Base-by-base conservation (phyloP, 2,329 filamentous ascomycete genomes). In the Fusarium clavum region DNA sequence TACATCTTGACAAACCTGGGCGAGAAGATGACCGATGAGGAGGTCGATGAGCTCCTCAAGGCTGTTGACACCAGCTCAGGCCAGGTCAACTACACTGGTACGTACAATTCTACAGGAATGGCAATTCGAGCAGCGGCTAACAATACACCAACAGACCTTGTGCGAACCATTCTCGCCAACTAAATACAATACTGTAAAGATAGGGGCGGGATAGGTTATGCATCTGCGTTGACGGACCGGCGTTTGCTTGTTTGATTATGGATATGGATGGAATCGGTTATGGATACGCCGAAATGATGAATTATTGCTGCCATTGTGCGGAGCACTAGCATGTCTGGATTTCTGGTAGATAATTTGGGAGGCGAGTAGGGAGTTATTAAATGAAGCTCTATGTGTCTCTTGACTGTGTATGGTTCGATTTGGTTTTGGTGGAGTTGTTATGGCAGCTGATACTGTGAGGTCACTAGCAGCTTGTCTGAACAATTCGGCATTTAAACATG, bases 11-110 rank as follows among this genome's bases (percentile, higher is more conserved):
- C 96, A 61, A 98, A 98, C 81, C 84, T 99, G 76, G 96, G 96
- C 77, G 96, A 99, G 91, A 98, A 98, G 88, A 98, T 99, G 94
- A 93, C 92, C 67, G 95, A 99, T 77, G 96, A 98, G 71, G 96
- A 99, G 86, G 96, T 99, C 51, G 95, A 98, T 81, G 96, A 99
- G 87, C 88, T 99, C 79, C 90, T 99, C 81, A 99, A 98, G 90
- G 94, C 94, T 1, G 95, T 98, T 72, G 96, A 99, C 80, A 97
- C 94, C 67, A 96, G 92, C 83, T 95, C 92, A 59, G 94, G 95
- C 75, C 94, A 98, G 88, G 93, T 99, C 82, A 97, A 98, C 86
- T 99, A 99, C 82, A 94, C 92, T 73, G 94, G 94, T 96, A 86
- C 41, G 72, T 47, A 38, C 22, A 16, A 30, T 13, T 53, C 29